Evolutionary conservation across 169 alveolate genomes (phyloP).

Genomic region (Blepharisma undulans): DNA sequence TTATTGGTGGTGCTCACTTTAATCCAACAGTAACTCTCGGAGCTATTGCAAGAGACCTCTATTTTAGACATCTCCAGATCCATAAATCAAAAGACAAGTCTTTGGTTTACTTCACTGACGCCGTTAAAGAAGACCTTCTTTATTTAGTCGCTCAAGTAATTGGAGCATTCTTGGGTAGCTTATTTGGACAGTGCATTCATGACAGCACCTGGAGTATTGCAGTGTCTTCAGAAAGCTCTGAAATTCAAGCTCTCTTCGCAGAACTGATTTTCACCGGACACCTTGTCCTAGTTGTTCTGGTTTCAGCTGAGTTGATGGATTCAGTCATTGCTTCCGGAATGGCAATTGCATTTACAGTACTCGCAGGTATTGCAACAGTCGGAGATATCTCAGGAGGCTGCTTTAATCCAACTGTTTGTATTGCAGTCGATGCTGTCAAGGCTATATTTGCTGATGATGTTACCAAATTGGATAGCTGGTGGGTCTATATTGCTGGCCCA

Average conservation of each 20-base stretch:
- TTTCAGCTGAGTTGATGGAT: neutral
- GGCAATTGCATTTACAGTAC: neutral
- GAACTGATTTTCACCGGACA: neutral
- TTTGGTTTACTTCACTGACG: neutral
- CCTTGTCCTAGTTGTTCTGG: neutral
- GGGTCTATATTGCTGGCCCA: slow-evolving; percentile 15
- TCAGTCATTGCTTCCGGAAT: neutral
- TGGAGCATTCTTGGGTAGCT: neutral
- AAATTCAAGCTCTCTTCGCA: neutral
- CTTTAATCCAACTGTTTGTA: slow-evolving; percentile 6
- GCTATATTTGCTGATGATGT: neutral
- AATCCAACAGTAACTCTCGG: neutral
- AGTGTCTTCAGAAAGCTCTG: neutral
- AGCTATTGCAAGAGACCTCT: neutral
- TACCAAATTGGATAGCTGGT: neutral
- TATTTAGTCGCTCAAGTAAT: neutral
- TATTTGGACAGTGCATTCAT: neutral
- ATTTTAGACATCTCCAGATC: neutral
- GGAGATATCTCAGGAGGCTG: slow-evolving; percentile 22
- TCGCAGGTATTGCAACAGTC: slow-evolving; percentile 1
- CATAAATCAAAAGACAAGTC: neutral
- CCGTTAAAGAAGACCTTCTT: neutral
- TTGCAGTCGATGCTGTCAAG: neutral
- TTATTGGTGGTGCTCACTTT: neutral
- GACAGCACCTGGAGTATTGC: neutral